Evolutionary conservation across 2,329 filamentous ascomycete species (phyloP).

Genomic region (Cladophialophora bantiana): DNA sequence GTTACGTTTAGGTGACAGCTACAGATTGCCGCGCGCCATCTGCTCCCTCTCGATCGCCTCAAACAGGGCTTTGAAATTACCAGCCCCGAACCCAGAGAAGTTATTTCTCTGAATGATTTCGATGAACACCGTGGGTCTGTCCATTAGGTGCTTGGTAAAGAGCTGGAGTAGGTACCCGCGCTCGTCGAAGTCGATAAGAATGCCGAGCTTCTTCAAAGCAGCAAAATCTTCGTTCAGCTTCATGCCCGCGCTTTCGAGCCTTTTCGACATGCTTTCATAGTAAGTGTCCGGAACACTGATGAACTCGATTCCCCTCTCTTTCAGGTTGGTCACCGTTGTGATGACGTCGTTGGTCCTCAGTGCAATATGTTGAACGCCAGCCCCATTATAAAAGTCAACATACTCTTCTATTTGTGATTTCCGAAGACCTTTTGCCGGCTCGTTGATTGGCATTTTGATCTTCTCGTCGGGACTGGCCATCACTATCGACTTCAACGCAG

Average conservation of each 20-base stretch:
- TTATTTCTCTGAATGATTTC: constrained; percentile 94
- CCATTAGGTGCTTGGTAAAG: constrained; percentile 88
- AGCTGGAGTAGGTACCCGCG: constrained; percentile 79
- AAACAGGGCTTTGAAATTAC: constrained; percentile 94
- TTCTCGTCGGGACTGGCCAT: constrained; percentile 85
- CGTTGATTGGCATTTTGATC: constrained; percentile 99
- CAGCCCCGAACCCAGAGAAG: constrained; percentile 90
- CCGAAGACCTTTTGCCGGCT: constrained; percentile 87
- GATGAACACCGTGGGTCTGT: constrained; percentile 92
- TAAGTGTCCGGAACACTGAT: constrained; percentile 88
- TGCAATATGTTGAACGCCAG: constrained; percentile 93
- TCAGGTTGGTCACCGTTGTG: constrained; percentile 74
- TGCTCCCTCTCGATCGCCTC: constrained; percentile 96
- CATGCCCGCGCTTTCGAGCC: constrained; percentile 69
- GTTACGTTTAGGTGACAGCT: constrained; percentile 35
- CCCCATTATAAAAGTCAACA: constrained; percentile 85
- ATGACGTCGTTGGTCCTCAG: constrained; percentile 84
- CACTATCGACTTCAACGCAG: constrained; percentile 84
- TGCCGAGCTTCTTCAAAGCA: constrained; percentile 76
- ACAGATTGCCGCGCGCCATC: constrained; percentile 82
- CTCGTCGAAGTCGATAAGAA: constrained; percentile 95
- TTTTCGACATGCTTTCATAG: constrained; percentile 76
- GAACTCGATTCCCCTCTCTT: constrained; percentile 89
- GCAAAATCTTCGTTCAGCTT: constrained; percentile 79
- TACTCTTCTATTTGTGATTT: constrained; percentile 95